Conservation (phyloP, 1,284 basidiomycete genomes). For the Porodaedalea pini region DNA sequence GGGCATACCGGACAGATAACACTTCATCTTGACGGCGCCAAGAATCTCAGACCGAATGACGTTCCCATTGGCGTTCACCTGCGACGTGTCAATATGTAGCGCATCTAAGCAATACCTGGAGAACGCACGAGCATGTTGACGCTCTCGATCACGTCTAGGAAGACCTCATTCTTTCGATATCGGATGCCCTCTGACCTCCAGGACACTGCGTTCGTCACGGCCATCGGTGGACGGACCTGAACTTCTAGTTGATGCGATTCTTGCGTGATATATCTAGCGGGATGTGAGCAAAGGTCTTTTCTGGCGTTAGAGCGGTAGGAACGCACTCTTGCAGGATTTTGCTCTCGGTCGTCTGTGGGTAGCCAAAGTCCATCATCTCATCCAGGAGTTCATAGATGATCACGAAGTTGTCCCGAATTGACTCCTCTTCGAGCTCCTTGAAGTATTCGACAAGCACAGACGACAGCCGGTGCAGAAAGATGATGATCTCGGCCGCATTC, state of each 20-base stretch:
- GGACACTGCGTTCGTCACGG: constrained; percentile 97
- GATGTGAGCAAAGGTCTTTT: constrained; percentile 6
- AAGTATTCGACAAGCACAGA: constrained; percentile 97
- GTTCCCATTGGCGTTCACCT: constrained; percentile 97
- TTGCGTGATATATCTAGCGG: constrained; percentile 87
- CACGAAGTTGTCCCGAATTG: constrained; percentile 97
- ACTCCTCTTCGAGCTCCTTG: constrained; percentile 99
- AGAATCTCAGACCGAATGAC: constrained; percentile 97
- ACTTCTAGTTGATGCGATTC: constrained; percentile 98
- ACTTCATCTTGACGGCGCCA: constrained; percentile 99
- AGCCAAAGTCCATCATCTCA: constrained; percentile 99
- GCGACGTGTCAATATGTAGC: background rate
- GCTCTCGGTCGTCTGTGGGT: constrained; percentile 98
- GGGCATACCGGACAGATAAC: constrained; percentile 98
- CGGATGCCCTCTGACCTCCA: constrained; percentile 98
- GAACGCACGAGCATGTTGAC: constrained; percentile 86
- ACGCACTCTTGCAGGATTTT: constrained; percentile 96
- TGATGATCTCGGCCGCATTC: constrained; percentile 94
- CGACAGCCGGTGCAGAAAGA: constrained; percentile 91
- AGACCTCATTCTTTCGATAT: constrained; percentile 99
- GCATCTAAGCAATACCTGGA: background rate
- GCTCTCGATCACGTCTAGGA: constrained; percentile 97
- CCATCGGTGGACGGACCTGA: constrained; percentile 94
- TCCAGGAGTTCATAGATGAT: constrained; percentile 98
- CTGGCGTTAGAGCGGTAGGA: background rate